Evolutionary conservation across 2,329 filamentous ascomycete species (phyloP).

Genomic region (Emericellopsis atlantica): DNA sequence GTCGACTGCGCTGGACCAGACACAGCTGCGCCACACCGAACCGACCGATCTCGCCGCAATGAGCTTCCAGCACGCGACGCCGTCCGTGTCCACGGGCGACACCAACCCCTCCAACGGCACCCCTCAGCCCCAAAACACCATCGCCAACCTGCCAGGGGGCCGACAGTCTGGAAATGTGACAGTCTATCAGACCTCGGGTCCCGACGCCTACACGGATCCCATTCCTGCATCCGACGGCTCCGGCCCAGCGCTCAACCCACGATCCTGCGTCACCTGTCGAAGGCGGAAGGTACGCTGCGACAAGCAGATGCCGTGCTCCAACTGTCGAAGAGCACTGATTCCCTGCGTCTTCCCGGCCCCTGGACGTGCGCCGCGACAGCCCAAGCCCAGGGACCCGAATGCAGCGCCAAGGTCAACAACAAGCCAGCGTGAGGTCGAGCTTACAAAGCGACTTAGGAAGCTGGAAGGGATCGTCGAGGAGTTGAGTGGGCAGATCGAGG

Average conservation of each 20-base stretch:
- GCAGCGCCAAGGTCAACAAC: slow-evolving; percentile 40
- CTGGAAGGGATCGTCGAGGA: slow-evolving; percentile 67
- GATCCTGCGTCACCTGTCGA: slow-evolving; percentile 36
- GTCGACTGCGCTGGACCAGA: too few species aligned
- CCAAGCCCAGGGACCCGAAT: slow-evolving; percentile 52
- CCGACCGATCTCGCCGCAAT: too few species aligned
- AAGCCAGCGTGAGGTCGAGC: slow-evolving; percentile 51
- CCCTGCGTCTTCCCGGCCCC: slow-evolving; percentile 65
- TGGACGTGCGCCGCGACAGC: slow-evolving; percentile 57
- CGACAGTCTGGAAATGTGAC: slow-evolving; percentile 19
- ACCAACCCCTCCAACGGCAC: too few species aligned
- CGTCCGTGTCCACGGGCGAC: too few species aligned
- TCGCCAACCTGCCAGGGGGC: slow-evolving; percentile 3
- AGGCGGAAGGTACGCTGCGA: slow-evolving; percentile 64
- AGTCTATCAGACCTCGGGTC: slow-evolving; percentile 25
- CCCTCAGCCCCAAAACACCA: too few species aligned
- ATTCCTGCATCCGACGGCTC: slow-evolving; percentile 19
- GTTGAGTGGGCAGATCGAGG: slow-evolving; percentile 50
- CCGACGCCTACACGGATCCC: slow-evolving; percentile 22
- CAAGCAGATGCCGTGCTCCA: slow-evolving; percentile 64
- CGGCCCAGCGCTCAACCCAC: slow-evolving; percentile 27
- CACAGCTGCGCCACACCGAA: too few species aligned
- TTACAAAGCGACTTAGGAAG: slow-evolving; percentile 59
- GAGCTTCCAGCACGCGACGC: too few species aligned
- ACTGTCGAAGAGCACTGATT: slow-evolving; percentile 58